A percentile compares a stretch with the other conserved stretches of the same genome.
Conservation (phyloP, 805 yeast genomes). For the Kodamaea restingae region DNA sequence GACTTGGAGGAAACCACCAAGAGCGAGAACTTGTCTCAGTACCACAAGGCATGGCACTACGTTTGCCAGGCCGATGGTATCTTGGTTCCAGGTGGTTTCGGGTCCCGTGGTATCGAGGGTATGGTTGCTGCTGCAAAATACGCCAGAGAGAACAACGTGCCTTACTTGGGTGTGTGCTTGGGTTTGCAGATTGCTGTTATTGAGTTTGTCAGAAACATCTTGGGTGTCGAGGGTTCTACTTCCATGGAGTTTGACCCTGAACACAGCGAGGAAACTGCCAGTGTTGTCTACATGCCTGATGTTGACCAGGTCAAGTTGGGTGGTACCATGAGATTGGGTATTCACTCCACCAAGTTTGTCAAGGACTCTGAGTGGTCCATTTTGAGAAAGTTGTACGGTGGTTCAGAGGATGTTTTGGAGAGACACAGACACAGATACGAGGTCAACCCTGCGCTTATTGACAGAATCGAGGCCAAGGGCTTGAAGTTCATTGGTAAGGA, state of each 20-base stretch:
- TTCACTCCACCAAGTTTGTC: conserved; percentile 83
- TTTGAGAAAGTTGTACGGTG: conserved; percentile 77
- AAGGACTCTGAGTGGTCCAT: conserved; percentile 60
- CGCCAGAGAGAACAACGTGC: conserved; percentile 95
- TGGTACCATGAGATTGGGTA: conserved; percentile 98
- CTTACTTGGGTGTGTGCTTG: conserved; percentile 94
- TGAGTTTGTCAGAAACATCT: conserved; percentile 79
- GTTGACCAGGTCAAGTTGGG: conserved; percentile 94
- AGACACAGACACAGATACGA: conserved; percentile 99
- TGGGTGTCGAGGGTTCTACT: conserved; percentile 64
- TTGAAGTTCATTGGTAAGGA: conserved; percentile 91
- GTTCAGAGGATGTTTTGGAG: conserved; percentile 64
- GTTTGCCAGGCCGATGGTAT: conserved; percentile 95
- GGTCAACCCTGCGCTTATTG: conserved; percentile 81
- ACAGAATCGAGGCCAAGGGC: conserved; percentile 69
- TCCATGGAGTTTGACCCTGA: conserved; percentile 78
- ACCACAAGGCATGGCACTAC: conserved; percentile 93
- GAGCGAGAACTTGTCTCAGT: conserved; percentile 61
- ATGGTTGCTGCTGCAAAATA: conserved; percentile 96
- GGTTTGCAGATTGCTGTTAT: conserved; percentile 97
- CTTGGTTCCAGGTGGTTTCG: conserved; percentile 98
- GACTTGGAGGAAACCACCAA: conserved; percentile 77
- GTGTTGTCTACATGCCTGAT: conserved; percentile 97
- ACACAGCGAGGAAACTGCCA: conserved; percentile 57
- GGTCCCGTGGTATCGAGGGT: conserved; percentile 96